A percentile compares a stretch with the other conserved stretches of the same genome.
phyloP scores from a whole-genome alignment of 2,329 filamentous ascomycete species.

The Colletotrichum tanaceti region DNA sequence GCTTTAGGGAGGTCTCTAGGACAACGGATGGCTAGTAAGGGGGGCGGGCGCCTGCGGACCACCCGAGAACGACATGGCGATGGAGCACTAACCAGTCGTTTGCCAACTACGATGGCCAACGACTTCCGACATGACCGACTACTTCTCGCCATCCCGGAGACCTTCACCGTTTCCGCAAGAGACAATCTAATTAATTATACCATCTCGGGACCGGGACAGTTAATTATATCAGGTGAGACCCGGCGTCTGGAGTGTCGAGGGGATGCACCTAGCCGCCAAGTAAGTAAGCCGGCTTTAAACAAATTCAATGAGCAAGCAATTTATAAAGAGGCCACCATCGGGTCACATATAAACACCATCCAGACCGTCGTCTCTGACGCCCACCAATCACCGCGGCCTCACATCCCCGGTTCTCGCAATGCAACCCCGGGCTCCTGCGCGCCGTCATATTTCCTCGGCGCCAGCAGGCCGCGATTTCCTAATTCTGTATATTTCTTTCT shows the following conservation, averaged over 20 bases:
- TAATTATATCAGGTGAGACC: background rate
- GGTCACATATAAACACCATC: conserved; percentile 10
- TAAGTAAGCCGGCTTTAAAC: background rate
- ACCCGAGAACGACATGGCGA: no score
- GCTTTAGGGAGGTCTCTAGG: no score
- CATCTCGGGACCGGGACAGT: background rate
- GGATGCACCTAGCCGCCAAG: conserved; percentile 9
- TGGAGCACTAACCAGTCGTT: no score
- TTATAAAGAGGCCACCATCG: conserved; percentile 11
- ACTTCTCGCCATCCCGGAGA: no score
- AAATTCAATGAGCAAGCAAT: conserved; percentile 2
- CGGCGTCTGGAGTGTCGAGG: background rate
- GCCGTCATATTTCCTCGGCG: conserved; percentile 35
- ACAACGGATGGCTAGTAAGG: no score
- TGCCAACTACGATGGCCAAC: no score
- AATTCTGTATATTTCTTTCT: conserved; percentile 24
- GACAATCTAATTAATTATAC: no score
- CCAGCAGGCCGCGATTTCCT: conserved; percentile 37
- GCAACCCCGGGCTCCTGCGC: conserved; percentile 21
- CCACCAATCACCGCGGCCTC: conserved; percentile 23
- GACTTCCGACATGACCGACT: no score
- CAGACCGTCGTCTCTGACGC: background rate
- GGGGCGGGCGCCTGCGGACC: no score
- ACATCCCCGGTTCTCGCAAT: conserved; percentile 21
- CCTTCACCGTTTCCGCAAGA: no score